These are phyloP conservation scores for Wickerhamomyces ciferrii DNA, from an alignment of 805 yeast genomes.

Conservation along the genomic window DNA sequence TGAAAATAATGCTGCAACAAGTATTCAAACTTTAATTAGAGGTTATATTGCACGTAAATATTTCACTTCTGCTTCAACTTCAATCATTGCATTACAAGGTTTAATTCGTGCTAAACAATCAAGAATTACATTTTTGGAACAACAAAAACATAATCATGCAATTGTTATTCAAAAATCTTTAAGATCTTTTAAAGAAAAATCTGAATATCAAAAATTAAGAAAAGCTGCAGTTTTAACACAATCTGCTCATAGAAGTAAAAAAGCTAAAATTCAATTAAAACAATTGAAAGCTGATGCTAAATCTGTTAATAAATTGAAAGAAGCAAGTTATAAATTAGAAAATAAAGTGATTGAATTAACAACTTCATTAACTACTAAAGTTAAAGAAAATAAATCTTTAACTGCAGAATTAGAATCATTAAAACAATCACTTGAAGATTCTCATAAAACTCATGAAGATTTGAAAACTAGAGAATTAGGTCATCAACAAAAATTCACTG, in stretches of 20 bases:
- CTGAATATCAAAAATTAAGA: slow-evolving; percentile 36
- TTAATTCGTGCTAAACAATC: slow-evolving; percentile 44
- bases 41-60: slow-evolving; percentile 43
- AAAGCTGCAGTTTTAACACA: slow-evolving; percentile 69
- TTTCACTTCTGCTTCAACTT: slow-evolving; percentile 18
- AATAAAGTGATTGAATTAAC: slow-evolving; percentile 97
- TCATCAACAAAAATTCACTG: slow-evolving; percentile 39
- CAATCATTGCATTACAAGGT: slow-evolving; percentile 42
- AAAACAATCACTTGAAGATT: slow-evolving; percentile 46
- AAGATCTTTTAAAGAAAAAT: slow-evolving; percentile 66
- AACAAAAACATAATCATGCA: slow-evolving; percentile 60
- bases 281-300: slow-evolving; percentile 81
- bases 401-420: slow-evolving; percentile 51
- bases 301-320: slow-evolving; percentile 83
- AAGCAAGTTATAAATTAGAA: slow-evolving; percentile 89
- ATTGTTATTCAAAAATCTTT: slow-evolving; percentile 64
- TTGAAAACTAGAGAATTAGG: slow-evolving; percentile 52
- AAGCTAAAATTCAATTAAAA: slow-evolving; percentile 62
- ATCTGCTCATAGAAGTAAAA: slow-evolving; percentile 67
- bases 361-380: slow-evolving; percentile 72
- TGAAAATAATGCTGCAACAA: slow-evolving; percentile 57
- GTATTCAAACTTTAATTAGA: slow-evolving; percentile 66
- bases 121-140: slow-evolving; percentile 45
- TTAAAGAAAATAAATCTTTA: slow-evolving; percentile 76
- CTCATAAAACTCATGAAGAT: slow-evolving; percentile 45